Conservation (phyloP, 169 alveolate genomes). For the Plasmodium fragile region DNA sequence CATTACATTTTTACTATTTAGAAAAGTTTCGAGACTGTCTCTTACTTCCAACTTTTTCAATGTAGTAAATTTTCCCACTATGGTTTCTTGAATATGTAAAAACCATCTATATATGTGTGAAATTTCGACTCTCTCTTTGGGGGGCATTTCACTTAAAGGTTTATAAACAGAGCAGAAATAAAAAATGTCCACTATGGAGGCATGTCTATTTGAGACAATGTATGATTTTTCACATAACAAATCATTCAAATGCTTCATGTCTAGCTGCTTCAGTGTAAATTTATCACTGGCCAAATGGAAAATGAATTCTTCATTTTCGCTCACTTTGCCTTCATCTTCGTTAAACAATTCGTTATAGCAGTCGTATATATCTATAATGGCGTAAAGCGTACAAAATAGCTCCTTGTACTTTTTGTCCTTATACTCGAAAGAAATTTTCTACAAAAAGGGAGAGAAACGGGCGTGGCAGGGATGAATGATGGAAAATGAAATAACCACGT, state of each 20-base stretch:
- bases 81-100: constrained; percentile 65
- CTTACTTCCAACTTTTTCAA: constrained; percentile 18
- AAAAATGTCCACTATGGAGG: constrained; percentile 64
- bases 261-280: constrained; percentile 25
- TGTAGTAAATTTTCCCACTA: constrained; percentile 32
- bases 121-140: constrained; percentile 44
- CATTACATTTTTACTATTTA: constrained; percentile 7
- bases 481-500: not conserved
- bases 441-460: not conserved
- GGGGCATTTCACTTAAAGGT: constrained; percentile 36
- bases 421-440: constrained; percentile 34
- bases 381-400: constrained; percentile 54
- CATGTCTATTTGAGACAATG: constrained; percentile 36
- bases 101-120: constrained; percentile 60
- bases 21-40: constrained; percentile 17
- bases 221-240: constrained; percentile 47
- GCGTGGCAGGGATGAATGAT: not conserved
- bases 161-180: constrained; percentile 58
- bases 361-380: constrained; percentile 41
- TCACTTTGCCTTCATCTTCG: constrained; percentile 65
- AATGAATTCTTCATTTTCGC: constrained; percentile 70
- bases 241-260: constrained; percentile 62
- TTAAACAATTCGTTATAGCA: constrained; percentile 41
- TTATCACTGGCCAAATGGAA: constrained; percentile 60
- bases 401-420: constrained; percentile 44